Percentiles rank a stretch among this genome's conserved stretches.
These are phyloP conservation scores for Sporisorium sorghi DNA, from an alignment of 1,284 basidiomycete genomes.

Conservation along the genomic window DNA sequence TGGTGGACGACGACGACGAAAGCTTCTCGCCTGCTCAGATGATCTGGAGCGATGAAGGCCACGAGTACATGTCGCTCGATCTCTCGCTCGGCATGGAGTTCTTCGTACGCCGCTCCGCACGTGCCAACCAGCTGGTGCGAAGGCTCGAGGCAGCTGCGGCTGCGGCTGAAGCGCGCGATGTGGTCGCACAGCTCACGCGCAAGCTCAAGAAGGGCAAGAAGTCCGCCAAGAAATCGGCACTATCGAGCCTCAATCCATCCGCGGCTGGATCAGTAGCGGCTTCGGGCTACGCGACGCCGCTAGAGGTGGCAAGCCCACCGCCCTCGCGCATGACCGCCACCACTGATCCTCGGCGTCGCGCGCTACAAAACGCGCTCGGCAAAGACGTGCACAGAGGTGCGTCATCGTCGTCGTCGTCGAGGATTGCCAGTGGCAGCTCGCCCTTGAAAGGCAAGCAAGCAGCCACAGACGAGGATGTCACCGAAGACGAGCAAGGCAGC, in stretches of 20 bases:
- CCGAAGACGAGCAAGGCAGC: constrained; percentile 15
- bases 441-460: constrained; percentile 36
- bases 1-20: constrained; percentile 40
- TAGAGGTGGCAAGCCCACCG: constrained; percentile 46
- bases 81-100: constrained; percentile 63
- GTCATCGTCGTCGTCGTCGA: constrained; percentile 13
- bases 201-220: constrained; percentile 50
- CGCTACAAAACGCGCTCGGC: constrained; percentile 44
- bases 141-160: constrained; percentile 58
- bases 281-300: constrained; percentile 44
- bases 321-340: constrained; percentile 45
- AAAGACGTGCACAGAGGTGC: constrained; percentile 19
- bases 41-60: constrained; percentile 59
- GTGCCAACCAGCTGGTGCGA: constrained; percentile 60
- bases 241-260: constrained; percentile 47
- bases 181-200: constrained; percentile 39
- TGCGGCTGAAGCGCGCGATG: constrained; percentile 45
- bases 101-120: constrained; percentile 59
- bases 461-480: constrained; percentile 18
- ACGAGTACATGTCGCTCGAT: constrained; percentile 60
- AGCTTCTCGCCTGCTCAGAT: constrained; percentile 48
- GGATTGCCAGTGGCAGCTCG: constrained; percentile 28
- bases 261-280: constrained; percentile 33
- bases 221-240: constrained; percentile 22
- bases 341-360: constrained; percentile 42